Evolutionary conservation across 768 basidiomycete species (phyloP), one percentile per base, ranked within the genome.

Genomic region (Leccinum fibrillosum): DNA sequence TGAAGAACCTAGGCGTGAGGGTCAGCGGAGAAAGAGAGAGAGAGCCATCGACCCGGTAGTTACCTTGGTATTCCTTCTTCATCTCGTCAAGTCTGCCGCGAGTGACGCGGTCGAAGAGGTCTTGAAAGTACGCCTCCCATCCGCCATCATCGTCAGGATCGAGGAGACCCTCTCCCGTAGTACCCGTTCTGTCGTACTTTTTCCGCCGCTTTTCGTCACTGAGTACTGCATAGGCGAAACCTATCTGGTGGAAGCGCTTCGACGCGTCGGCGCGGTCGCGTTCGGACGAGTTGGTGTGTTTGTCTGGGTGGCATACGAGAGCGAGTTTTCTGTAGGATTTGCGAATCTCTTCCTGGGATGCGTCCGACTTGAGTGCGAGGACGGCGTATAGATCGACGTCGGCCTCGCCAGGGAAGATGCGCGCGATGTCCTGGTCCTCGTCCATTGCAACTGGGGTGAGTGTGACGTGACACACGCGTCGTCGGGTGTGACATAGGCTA

Each of bases 121-220:
- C 87, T 69, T 89, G 89, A 65, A 98, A 99, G 74, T 99, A 99
- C 6, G 90, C 84, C 67, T 94, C 92, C 97, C 97, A 99, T 21
- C 73, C 72, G 1, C 93, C 92, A 60, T 87, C 90, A 58, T 89
- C 91, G 10, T 85, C 91, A 6, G 82, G 82, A 23, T 77, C 85
- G 42, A 89, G 69, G 51, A 89, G 80, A 10, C 82, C 83, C 65
- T 98, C 94, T 61, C 87, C 85, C 9, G 94, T 97, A 63, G 82
- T 82, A 17, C 97, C 97, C 0, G 90, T 96, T 55, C 73, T 74
- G 65, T 98, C 94, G 64, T 98, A 99, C 59, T 85, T 78, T 67
- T 83, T 78, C 68, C 87, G 82, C 62, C 87, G 75, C 67, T 83
- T 86, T 58, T 85, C 85, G 64, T 98, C 94, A 54, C 86, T 81